phyloP scores from a whole-genome alignment of 202 grass and related monocot genomes.

The Setaria viridis region DNA sequence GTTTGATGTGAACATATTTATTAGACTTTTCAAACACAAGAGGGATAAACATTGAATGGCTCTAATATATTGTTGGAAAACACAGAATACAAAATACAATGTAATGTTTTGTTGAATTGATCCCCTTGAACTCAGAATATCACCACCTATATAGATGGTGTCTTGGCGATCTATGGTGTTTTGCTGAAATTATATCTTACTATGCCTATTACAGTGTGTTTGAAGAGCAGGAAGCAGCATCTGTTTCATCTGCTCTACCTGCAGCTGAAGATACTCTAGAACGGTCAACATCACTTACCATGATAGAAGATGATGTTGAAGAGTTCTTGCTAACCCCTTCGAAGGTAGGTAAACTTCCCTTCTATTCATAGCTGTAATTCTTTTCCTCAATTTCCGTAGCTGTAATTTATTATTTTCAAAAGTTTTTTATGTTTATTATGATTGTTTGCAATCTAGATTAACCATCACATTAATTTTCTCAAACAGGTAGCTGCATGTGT shows the following conservation, averaged over 20 bases:
- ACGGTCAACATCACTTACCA: slow-evolving; percentile 24
- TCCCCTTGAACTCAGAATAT: slow-evolving; percentile 11
- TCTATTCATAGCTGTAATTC: not conserved
- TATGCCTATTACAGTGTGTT: slow-evolving; percentile 54
- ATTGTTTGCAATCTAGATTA: too few species aligned
- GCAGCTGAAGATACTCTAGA: slow-evolving; percentile 51
- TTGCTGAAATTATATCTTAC: slow-evolving; percentile 20
- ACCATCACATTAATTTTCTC: slow-evolving; percentile 19
- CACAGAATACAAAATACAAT: slow-evolving; percentile 11
- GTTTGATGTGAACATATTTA: not conserved
- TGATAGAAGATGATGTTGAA: slow-evolving; percentile 25
- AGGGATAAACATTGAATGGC: not conserved
- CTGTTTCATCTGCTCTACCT: slow-evolving; percentile 34
- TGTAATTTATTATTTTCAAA: not conserved
- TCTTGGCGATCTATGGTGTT: not conserved
- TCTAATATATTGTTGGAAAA: slow-evolving; percentile 27
- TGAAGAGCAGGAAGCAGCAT: slow-evolving; percentile 58
- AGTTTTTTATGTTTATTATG: not conserved
- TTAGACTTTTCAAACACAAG: not conserved
- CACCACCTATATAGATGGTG: not conserved
- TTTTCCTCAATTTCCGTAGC: not conserved
- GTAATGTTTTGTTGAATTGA: slow-evolving; percentile 13
- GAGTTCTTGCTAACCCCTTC: slow-evolving; percentile 44
- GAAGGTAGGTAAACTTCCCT: slow-evolving; percentile 43
- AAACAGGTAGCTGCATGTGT: slow-evolving; percentile 53